phyloP scores from a whole-genome alignment of 306 rosid species.

The Elaeagnus macrophylla region DNA sequence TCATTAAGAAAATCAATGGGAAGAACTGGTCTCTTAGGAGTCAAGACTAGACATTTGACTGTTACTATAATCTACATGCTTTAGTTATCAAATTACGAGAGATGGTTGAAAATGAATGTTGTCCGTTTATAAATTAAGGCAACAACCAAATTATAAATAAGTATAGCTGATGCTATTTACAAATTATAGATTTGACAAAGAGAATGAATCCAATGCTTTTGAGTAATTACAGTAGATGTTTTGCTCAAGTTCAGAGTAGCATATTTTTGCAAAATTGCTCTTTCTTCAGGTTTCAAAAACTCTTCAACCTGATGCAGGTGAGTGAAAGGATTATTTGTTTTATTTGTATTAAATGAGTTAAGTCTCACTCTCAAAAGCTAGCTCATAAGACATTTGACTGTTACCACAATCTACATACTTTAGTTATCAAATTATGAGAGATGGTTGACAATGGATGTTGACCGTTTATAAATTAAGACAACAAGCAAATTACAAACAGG shows the following conservation, averaged over 20 bases:
- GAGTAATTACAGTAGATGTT: slow-evolving; percentile 53
- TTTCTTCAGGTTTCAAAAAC: slow-evolving; percentile 75
- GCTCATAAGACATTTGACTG: background rate
- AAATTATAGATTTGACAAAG: background rate
- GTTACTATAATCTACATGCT: slow-evolving; percentile 3
- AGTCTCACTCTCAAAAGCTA: background rate
- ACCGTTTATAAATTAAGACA: background rate
- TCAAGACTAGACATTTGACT: background rate
- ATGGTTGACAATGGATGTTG: background rate
- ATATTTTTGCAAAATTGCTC: slow-evolving; percentile 56
- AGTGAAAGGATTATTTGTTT: background rate
- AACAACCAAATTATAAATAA: background rate
- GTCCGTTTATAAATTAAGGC: background rate
- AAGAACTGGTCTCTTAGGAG: background rate
- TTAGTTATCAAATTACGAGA: background rate
- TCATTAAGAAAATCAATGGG: background rate
- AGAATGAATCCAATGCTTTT: slow-evolving; percentile 2
- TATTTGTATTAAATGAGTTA: too few species aligned
- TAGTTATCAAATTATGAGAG: background rate
- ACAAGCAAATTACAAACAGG: background rate
- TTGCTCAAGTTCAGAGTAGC: slow-evolving; percentile 48
- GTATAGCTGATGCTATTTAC: background rate
- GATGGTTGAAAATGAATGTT: background rate
- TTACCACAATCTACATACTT: slow-evolving; percentile 2
- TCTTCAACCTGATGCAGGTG: slow-evolving; percentile 46